Evolutionary conservation across 495 filamentous ascomycete species (phyloP).

Genomic region (Hypoxylon lienhwacheense): DNA sequence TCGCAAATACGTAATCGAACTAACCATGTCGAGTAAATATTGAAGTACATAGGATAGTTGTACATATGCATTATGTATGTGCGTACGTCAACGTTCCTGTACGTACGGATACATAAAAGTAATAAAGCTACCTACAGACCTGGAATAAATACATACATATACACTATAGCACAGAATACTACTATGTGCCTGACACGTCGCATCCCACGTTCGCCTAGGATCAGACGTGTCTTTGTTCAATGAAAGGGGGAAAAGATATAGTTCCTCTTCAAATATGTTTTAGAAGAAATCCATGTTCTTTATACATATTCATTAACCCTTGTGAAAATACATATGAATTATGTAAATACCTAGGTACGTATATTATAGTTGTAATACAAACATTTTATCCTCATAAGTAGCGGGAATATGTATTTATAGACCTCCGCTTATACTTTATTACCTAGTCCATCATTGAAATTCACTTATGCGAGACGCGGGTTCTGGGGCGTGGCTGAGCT

Average conservation of each 20-base stretch:
- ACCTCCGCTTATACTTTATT: slow-evolving; percentile 1
- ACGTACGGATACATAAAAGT: too few species aligned
- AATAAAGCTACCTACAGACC: too few species aligned
- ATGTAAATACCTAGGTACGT: not conserved
- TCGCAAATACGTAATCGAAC: not conserved
- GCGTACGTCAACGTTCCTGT: too few species aligned
- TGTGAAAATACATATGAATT: not conserved
- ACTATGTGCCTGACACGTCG: not conserved
- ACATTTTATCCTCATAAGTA: not conserved
- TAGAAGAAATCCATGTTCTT: too few species aligned
- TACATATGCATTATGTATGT: too few species aligned
- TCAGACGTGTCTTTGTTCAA: not conserved
- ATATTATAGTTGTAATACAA: too few species aligned
- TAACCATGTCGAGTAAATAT: not conserved
- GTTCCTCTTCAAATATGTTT: not conserved
- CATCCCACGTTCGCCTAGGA: slow-evolving; percentile 7
- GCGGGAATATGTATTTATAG: slow-evolving; percentile 4
- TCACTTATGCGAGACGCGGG: slow-evolving; percentile 15
- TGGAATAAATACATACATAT: not conserved
- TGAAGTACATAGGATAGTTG: too few species aligned
- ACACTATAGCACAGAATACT: not conserved
- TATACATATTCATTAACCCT: not conserved
- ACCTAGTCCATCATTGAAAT: slow-evolving; percentile 5
- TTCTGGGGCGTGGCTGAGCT: slow-evolving; percentile 22
- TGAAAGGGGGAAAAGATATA: not conserved